Conservation (phyloP, 129 eudicot species). For the Cynara cardunculus region DNA sequence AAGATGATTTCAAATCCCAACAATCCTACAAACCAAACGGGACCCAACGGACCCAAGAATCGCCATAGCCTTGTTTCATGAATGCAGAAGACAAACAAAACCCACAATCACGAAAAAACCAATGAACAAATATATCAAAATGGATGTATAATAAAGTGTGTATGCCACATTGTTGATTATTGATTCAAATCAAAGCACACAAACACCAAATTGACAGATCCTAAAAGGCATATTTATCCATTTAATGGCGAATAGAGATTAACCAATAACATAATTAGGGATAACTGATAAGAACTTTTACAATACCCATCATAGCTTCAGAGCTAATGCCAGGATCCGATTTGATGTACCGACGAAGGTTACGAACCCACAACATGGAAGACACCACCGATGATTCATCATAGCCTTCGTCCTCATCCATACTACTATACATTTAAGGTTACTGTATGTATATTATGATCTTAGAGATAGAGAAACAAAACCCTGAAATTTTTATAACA, state of each 20-base stretch:
- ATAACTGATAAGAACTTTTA: not conserved
- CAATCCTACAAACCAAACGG: too few relatives aligned
- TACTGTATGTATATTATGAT: not conserved
- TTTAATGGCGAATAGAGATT: not conserved
- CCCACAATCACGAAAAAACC: not conserved
- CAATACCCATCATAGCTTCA: conserved; percentile 28
- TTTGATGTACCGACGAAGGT: conserved; percentile 37
- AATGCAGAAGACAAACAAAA: not conserved
- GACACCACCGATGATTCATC: conserved; percentile 23
- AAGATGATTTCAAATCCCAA: too few relatives aligned
- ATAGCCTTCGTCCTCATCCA: conserved; percentile 17
- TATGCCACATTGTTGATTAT: not conserved
- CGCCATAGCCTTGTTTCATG: too few relatives aligned
- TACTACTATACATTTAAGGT: conserved; percentile 21
- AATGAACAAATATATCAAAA: not conserved
- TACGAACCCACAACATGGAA: conserved; percentile 40
- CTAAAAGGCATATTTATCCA: not conserved
- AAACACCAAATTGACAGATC: not conserved
- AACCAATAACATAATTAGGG: not conserved
- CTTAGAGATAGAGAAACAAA: not conserved
- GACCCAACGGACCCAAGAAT: too few relatives aligned
- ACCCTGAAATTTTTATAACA: not conserved
- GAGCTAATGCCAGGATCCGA: conserved; percentile 12
- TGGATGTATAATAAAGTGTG: not conserved
- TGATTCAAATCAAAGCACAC: conserved; percentile 1